Base-by-base conservation (phyloP, 495 filamentous ascomycete species). In the Penicillium alfredii region DNA sequence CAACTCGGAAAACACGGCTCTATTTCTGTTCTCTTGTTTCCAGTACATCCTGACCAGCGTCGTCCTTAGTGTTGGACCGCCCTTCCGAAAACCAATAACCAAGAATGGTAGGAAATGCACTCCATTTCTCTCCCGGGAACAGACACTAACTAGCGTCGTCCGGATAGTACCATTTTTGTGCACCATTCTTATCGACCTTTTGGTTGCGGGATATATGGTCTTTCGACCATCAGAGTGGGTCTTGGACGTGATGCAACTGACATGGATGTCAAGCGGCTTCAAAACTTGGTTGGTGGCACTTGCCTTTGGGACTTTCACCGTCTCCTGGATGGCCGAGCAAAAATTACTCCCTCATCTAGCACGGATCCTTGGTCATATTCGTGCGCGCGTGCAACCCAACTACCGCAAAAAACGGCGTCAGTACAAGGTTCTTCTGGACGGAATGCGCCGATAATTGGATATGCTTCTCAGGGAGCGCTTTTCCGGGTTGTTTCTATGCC, bases 1-100 rank as follows among this genome's bases (percentile, higher is more conserved):
- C 37, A 97, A 97, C 49, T 95, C 88, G 8, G 82, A 96, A 55
- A 96, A 97, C 47, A 93, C 88, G 0, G 75, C 81, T 0, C 64
- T 99, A 11, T 99, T 96, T 62, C 62, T 96, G 29, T 66, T 88
- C 14, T 94, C 86, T 1, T 94, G 86, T 49, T 97, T 85, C 53
- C 89, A 97, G 59, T 99, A 99, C 60, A 89, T 92, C 25, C 68
- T 94, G 21, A 78, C 86, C 1, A 93, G 83, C 9, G 71, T 96
- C 38, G 83, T 97, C 9, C 70, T 97, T 9, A 95, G 82, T 47
- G 85, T 90, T 27, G 93, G 93, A 4, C 75, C 76, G 11, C 93
- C 93, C 6, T 99, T 93, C 61, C 71, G 93, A 32, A 84, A 88
- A 51, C 68, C 78, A 7, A 88, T 94, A 72, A 64, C 66, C 14